Percentiles rank a stretch among this genome's conserved stretches.
Evolutionary conservation across 1,139 yeast genomes (phyloP).

Genomic region (Zygoascus sp.): DNA sequence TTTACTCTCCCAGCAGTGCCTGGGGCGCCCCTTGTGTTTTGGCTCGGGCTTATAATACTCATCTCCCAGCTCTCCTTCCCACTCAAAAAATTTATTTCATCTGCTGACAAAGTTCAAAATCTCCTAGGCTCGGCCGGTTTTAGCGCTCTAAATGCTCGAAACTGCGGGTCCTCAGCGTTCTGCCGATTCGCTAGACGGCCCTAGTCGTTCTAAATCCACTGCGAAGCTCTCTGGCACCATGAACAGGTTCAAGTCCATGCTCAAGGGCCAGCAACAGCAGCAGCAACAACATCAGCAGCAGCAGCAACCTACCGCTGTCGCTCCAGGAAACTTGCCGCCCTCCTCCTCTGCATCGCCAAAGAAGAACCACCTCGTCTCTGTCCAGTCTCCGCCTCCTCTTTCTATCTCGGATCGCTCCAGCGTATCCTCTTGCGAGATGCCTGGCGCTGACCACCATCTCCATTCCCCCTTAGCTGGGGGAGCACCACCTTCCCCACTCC

Average conservation of each 20-base stretch:
- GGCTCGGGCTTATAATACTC: neutral
- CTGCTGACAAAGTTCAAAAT: slow-evolving; percentile 1
- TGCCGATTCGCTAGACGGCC: slow-evolving; percentile 3
- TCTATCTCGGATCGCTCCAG: slow-evolving; percentile 4
- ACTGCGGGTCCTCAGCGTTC: slow-evolving; percentile 9
- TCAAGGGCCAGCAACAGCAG: slow-evolving; percentile 9
- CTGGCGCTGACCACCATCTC: neutral
- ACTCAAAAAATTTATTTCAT: neutral
- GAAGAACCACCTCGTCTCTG: neutral
- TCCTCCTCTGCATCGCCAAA: neutral
- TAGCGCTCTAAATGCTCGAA: neutral
- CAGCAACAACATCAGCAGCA: no score
- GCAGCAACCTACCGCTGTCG: no score
- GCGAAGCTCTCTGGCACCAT: slow-evolving; percentile 20
- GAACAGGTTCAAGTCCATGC: slow-evolving; percentile 22
- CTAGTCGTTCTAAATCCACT: slow-evolving; percentile 14
- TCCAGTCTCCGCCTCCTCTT: slow-evolving; percentile 5
- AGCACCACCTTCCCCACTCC: neutral
- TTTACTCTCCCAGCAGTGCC: neutral
- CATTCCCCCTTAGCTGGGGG: neutral
- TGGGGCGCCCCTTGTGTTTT: neutral
- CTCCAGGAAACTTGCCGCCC: no score
- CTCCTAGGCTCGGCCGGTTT: neutral
- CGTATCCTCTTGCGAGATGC: neutral
- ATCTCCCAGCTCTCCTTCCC: neutral